phyloP scores from a whole-genome alignment of 208 protist species.

The Leishmania guyanensis region DNA sequence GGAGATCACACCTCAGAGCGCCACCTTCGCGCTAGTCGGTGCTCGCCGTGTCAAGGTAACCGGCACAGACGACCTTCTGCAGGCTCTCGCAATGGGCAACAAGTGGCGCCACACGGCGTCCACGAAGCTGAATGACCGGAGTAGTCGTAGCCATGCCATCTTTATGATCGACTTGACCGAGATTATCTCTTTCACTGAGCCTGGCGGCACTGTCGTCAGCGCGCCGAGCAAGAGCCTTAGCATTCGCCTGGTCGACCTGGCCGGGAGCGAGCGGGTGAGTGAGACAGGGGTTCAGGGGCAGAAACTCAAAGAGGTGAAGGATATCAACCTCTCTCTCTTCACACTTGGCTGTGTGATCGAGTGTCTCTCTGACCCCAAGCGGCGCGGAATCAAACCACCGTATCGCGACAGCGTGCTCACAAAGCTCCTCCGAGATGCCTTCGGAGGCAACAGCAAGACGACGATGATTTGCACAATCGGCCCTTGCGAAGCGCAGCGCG shows the following conservation, averaged over 20 bases:
- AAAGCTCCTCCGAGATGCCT: constrained; percentile 85
- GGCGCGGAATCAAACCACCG: constrained; percentile 75
- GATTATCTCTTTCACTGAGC: constrained; percentile 56
- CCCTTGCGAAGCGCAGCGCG: constrained; percentile 56
- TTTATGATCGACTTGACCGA: constrained; percentile 85
- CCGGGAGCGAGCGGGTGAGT: constrained; percentile 85
- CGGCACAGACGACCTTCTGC: constrained; percentile 60
- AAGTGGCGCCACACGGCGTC: constrained; percentile 64
- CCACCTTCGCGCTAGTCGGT: constrained; percentile 65
- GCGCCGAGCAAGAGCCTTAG: constrained; percentile 67
- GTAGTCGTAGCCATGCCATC: constrained; percentile 87
- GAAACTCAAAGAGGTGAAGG: constrained; percentile 81
- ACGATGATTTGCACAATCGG: constrained; percentile 87
- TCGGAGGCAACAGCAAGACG: constrained; percentile 92
- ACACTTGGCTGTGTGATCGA: constrained; percentile 89
- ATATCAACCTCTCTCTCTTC: constrained; percentile 89
- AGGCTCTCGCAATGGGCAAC: constrained; percentile 71
- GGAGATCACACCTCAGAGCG: constrained; percentile 61
- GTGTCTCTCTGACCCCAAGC: constrained; percentile 61
- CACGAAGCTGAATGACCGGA: constrained; percentile 83
- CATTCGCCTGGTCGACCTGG: constrained; percentile 87
- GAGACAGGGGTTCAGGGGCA: constrained; percentile 76
- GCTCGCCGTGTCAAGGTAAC: constrained; percentile 51
- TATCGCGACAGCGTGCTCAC: constrained; percentile 89
- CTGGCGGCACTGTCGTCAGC: constrained; percentile 58